phyloP scores from a whole-genome alignment of 2,329 filamentous ascomycete genomes.

The Exophiala lecanii-corni region DNA sequence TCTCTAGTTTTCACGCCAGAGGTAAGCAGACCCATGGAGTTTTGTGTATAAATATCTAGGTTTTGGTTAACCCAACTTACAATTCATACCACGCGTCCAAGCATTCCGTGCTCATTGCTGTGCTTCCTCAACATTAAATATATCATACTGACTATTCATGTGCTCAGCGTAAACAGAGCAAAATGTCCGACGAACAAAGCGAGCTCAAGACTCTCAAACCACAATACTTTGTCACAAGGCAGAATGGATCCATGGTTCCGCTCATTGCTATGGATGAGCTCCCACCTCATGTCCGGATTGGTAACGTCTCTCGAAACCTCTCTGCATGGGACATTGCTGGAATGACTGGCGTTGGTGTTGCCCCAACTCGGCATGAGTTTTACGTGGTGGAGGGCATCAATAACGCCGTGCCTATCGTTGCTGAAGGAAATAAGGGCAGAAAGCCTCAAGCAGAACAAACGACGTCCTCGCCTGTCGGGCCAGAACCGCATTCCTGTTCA shows the following conservation, averaged over 20 bases:
- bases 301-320: slow-evolving; percentile 35
- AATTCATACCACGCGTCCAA: too few species aligned
- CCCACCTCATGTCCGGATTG: slow-evolving; percentile 34
- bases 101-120: too few species aligned
- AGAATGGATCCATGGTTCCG: slow-evolving; percentile 38
- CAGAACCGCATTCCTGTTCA: too few species aligned
- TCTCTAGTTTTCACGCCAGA: too few species aligned
- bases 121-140: too few species aligned
- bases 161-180: too few species aligned
- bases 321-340: slow-evolving; percentile 36
- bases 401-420: slow-evolving; percentile 32
- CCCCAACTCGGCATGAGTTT: slow-evolving; percentile 29
- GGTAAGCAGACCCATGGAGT: too few species aligned
- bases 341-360: slow-evolving; percentile 40
- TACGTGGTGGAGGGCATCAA: slow-evolving; percentile 33
- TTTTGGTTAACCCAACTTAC: too few species aligned
- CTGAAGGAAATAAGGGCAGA: neutral
- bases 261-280: slow-evolving; percentile 45
- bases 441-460: neutral
- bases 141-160: too few species aligned
- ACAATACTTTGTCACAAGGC: slow-evolving; percentile 40
- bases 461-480: too few species aligned
- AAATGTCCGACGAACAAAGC: neutral
- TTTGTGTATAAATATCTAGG: too few species aligned
- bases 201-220: slow-evolving; percentile 29